Evolutionary conservation across 2,329 filamentous ascomycete species (phyloP).

Genomic region (Rhynchosporium graminicola): DNA sequence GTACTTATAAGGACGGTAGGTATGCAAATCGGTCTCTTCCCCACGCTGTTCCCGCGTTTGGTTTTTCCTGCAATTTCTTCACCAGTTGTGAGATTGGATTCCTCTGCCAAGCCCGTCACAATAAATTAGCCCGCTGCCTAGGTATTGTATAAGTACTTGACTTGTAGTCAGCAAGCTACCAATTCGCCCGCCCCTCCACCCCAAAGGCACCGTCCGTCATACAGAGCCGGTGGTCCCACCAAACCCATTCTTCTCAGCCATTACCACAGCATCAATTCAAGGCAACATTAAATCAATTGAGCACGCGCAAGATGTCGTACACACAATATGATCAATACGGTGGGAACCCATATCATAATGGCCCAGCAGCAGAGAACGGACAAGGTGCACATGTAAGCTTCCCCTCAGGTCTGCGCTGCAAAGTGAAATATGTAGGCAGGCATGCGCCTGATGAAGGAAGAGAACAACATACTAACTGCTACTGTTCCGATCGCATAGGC

Average conservation of each 20-base stretch:
- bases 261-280: background rate
- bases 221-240: background rate
- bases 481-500: slow-evolving; percentile 8
- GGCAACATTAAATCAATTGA: slow-evolving; percentile 27
- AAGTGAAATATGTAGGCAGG: background rate
- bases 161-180: background rate
- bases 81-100: slow-evolving; percentile 2
- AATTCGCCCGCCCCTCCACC: background rate
- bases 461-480: slow-evolving; percentile 10
- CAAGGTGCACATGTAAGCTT: slow-evolving; percentile 34
- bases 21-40: too few species aligned
- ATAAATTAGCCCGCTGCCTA: background rate
- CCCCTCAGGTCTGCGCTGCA: slow-evolving; percentile 4
- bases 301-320: slow-evolving; percentile 57
- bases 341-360: slow-evolving; percentile 63
- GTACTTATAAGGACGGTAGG: background rate
- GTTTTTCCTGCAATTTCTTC: background rate
- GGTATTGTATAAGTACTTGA: background rate
- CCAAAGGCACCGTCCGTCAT: too few species aligned
- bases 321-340: slow-evolving; percentile 56
- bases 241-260: background rate
- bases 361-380: slow-evolving; percentile 44
- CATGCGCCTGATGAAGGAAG: background rate
- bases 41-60: background rate
- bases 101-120: slow-evolving; percentile 4